Base-by-base conservation (phyloP, 73 alveolate genomes). In the Symbiodinium pilosum region DNA sequence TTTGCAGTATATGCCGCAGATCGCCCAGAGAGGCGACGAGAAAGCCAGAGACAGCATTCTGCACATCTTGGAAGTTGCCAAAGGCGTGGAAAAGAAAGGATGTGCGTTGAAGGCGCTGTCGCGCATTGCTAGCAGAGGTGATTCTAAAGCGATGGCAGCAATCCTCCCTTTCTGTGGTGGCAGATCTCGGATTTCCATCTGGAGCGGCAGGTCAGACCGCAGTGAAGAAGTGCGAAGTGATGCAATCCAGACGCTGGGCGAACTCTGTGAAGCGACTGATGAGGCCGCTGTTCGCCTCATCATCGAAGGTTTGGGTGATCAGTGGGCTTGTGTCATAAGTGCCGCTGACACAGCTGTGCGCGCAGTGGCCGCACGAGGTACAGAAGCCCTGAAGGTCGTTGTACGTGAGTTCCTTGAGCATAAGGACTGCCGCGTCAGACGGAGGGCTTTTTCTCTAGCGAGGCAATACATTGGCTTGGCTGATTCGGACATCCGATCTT, bases 131-230 rank as follows among this genome's bases (percentile, higher is more conserved):
- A 56, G 73, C 73, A 56, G n/a, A 16, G 73, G 73, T 16, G 73
- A 56, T 16, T 56, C 73, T 3, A 56, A 5, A 56, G 73, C 73
- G 9, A 32, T 56, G 26, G 14, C 73, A 16, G 73, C 73, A 56
- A 32, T 56, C 34, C 73, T 56, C 21, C 32, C 73, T 3, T 56
- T 56, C 32, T 56, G 73, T 56, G 73, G 73, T 20, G 73, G 73
- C 32, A 8, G 73, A 56, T 16, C 73, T 6, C 9, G 21, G 73
- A 56, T 16, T 14, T 56, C 73, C 5, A 16, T 56, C 3, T 56
- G 73, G 73, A 56, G 73, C 32, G 73, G 73, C n/a, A 56, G 32
- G 73, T 56, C 73, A 5, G 73, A 56, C 73, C 73, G 73, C 73
- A 56, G 73, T 32, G 73, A 56, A 56, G 73, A 56, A 20, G 73